A percentile compares a stretch with the other conserved stretches of the same genome.
Conservation (phyloP, 2,329 filamentous ascomycete species). For the Emergomyces orientalis region DNA sequence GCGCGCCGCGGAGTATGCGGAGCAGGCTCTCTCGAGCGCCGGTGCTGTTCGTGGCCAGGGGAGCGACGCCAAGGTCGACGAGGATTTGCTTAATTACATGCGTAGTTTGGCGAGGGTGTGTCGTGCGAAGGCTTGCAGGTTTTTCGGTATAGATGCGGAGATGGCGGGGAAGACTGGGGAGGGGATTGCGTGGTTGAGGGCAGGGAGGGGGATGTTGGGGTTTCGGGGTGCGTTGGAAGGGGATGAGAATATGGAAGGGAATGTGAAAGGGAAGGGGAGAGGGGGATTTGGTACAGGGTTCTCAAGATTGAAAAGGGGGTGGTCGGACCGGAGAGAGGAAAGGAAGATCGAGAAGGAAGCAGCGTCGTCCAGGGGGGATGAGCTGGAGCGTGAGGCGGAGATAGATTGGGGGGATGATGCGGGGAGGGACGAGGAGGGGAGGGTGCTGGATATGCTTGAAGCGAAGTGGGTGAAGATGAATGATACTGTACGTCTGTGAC, state of each 20-base stretch:
- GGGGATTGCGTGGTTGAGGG: slow-evolving; percentile 77
- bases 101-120: slow-evolving; percentile 66
- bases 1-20: slow-evolving; percentile 78
- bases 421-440: slow-evolving; percentile 71
- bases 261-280: slow-evolving; percentile 18
- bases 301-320: slow-evolving; percentile 59
- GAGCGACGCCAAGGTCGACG: slow-evolving; percentile 45
- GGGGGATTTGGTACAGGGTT: slow-evolving; percentile 25
- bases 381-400: not conserved
- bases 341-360: slow-evolving; percentile 61
- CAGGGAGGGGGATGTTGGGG: slow-evolving; percentile 66
- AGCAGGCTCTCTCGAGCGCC: slow-evolving; percentile 53
- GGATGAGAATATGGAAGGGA: slow-evolving; percentile 37
- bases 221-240: slow-evolving; percentile 36
- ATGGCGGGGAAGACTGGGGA: slow-evolving; percentile 69
- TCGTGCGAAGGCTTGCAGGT: slow-evolving; percentile 76
- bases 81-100: slow-evolving; percentile 61
- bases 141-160: slow-evolving; percentile 85
- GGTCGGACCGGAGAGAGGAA: slow-evolving; percentile 70
- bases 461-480: slow-evolving; percentile 89
- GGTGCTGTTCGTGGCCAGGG: slow-evolving; percentile 26
- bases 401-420: slow-evolving; percentile 49
- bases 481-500: slow-evolving; percentile 59
- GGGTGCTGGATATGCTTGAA: slow-evolving; percentile 78
- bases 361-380: slow-evolving; percentile 24